These are phyloP conservation scores for Davidsoniella virescens DNA, from an alignment of 2,329 filamentous ascomycete genomes.

Conservation along the genomic window DNA sequence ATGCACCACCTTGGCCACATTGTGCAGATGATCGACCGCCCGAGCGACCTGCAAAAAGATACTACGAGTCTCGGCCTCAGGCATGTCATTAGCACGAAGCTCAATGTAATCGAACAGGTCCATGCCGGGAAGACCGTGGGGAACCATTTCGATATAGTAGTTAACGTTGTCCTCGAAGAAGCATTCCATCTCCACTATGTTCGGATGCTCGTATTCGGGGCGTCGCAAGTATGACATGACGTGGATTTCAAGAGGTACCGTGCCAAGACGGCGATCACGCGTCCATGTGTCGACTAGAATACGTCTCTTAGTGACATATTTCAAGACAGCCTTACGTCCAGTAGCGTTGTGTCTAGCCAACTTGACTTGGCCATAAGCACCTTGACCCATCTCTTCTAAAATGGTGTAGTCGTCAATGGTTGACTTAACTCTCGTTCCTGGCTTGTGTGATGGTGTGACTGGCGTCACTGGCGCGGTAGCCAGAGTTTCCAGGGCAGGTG, in stretches of 20 bases:
- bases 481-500: background rate
- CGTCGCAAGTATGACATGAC: slow-evolving; percentile 83
- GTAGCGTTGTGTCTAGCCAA: slow-evolving; percentile 71
- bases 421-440: slow-evolving; percentile 22
- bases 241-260: slow-evolving; percentile 91
- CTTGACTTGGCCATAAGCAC: slow-evolving; percentile 95
- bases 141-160: slow-evolving; percentile 98
- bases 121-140: slow-evolving; percentile 91
- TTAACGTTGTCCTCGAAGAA: slow-evolving; percentile 72
- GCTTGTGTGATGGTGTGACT: slow-evolving; percentile 40
- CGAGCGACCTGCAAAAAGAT: slow-evolving; percentile 89
- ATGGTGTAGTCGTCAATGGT: slow-evolving; percentile 81
- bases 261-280: slow-evolving; percentile 77
- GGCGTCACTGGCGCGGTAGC: slow-evolving; percentile 2
- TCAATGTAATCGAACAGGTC: slow-evolving; percentile 99
- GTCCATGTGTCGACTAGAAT: slow-evolving; percentile 99
- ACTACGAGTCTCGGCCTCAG: slow-evolving; percentile 79
- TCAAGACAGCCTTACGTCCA: slow-evolving; percentile 77
- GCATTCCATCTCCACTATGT: slow-evolving; percentile 57
- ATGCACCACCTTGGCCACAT: slow-evolving; percentile 80
- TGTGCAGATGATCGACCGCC: slow-evolving; percentile 82
- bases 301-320: slow-evolving; percentile 91
- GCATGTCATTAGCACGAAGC: slow-evolving; percentile 75
- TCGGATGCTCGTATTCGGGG: slow-evolving; percentile 49
- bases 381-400: slow-evolving; percentile 95